These are phyloP conservation scores for Chlorella sp. DNA, from an alignment of 139 green algal species.

Conservation along the genomic window DNA sequence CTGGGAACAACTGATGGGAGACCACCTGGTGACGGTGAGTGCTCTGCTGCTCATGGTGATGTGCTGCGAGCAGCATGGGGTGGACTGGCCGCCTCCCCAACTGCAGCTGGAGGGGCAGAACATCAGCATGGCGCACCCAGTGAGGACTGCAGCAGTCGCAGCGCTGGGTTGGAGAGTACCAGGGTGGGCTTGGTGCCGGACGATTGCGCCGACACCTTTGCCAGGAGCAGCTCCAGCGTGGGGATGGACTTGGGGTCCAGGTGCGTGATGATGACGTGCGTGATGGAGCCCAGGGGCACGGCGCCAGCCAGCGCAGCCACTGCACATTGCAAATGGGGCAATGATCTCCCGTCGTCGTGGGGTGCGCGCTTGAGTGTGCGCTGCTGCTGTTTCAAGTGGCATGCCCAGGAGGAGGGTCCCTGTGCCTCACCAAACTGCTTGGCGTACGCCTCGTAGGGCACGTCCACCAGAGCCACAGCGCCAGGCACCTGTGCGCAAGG, in stretches of 20 bases:
- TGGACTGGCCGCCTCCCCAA: background rate
- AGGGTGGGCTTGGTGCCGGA: conserved; percentile 44
- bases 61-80: background rate
- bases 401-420: background rate
- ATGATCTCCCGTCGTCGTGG: no score
- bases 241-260: conserved; percentile 73
- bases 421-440: conserved; percentile 48
- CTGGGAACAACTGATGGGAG: background rate
- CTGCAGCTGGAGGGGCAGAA: background rate
- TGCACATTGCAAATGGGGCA: conserved; percentile 21
- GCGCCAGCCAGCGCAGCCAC: conserved; percentile 30
- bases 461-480: conserved; percentile 59
- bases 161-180: conserved; percentile 69
- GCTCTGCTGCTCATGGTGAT: background rate
- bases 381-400: background rate
- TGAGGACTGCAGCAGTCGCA: conserved; percentile 44
- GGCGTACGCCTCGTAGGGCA: conserved; percentile 70
- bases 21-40: background rate
- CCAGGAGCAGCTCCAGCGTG: conserved; percentile 62
- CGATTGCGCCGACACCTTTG: conserved; percentile 4
- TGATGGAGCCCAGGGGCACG: conserved; percentile 28
- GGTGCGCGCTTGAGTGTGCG: background rate
- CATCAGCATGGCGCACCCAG: no score
- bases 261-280: conserved; percentile 78
- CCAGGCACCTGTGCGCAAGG: conserved; percentile 24